Base-by-base conservation (phyloP, 2,329 filamentous ascomycete genomes). In the Macroventuria anomochaeta region DNA sequence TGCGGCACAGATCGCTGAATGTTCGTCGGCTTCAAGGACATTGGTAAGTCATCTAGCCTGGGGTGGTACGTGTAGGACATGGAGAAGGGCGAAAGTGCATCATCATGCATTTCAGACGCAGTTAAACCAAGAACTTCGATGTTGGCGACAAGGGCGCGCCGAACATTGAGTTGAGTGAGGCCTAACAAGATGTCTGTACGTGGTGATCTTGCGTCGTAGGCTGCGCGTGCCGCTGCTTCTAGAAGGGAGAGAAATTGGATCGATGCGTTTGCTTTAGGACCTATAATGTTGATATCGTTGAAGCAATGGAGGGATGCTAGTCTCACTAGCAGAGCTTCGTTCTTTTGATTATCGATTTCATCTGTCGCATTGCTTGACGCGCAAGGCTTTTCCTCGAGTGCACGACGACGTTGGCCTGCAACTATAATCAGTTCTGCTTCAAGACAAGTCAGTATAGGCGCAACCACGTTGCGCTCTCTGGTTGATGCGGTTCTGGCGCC, bases 1-100 rank as follows among this genome's bases (percentile, higher is more conserved):
- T 85, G 83, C 1, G 80, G 77, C 11, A 82, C 67, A 2, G 73
- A 57, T 6, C 75, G 61, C 62, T 85, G 83, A 0, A 77, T 72
- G 6, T 66, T 40, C 1, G 82, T 85, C 12, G 83, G 83, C 34
- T 72, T 77, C 73, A 81, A 80, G 5, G 26, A 26, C 5, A 18
- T 42, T 7, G 50, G 50, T n/a, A 53, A 11, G 8, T 26, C 6
- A 18, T 47, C 18, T 2, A 31, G 13, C 5, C 25, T 11, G 13
- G 26, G n/a, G 8, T 37, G 28, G 13, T 36, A 39, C 3, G 42
- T 36, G 15, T 32, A 20, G 2, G 41, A 29, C 11, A 38, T 38
- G 1, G 42, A 42, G 28, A 53, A 53, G 3, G 50, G 42, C 4
- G 42, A 47, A 2, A 47, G 21, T 2, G 42, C 50, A 18, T 53